Conservation (phyloP, 2,329 filamentous ascomycete genomes). For the Hypoxylon sp. region DNA sequence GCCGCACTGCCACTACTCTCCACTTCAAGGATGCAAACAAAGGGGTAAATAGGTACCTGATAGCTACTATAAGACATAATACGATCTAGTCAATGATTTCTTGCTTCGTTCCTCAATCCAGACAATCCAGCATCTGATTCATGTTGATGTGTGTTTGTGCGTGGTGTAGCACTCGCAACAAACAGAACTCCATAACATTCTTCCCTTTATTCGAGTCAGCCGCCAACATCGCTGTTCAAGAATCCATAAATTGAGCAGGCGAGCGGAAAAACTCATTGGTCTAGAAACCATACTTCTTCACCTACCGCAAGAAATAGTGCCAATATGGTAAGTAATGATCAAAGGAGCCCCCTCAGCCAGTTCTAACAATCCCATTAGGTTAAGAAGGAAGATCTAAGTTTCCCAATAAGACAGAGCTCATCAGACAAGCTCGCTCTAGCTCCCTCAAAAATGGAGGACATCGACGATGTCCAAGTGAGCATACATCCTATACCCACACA, state of each 20-base stretch:
- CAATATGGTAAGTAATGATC: conserved; percentile 24
- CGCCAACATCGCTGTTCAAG: background rate
- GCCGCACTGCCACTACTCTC: conserved; percentile 14
- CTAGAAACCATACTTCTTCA: background rate
- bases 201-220: conserved; percentile 6
- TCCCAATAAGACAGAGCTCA: conserved; percentile 1
- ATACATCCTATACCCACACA: conserved; percentile 59
- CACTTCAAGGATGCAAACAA: conserved; percentile 15
- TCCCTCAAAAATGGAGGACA: conserved; percentile 9
- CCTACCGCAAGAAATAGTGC: background rate
- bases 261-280: background rate
- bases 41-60: conserved; percentile 12
- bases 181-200: background rate
- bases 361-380: conserved; percentile 21
- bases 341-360: background rate
- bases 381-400: conserved; percentile 6
- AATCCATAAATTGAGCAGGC: conserved; percentile 8
- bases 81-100: background rate
- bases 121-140: conserved; percentile 8
- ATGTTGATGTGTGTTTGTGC: conserved; percentile 1
- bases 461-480: conserved; percentile 38
- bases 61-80: conserved; percentile 2
- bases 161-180: background rate
- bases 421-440: background rate
- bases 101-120: background rate